A percentile compares a stretch with the other conserved stretches of the same genome.
phyloP scores from a whole-genome alignment of 345 rosid genomes.

The Gossypium arboreum region DNA sequence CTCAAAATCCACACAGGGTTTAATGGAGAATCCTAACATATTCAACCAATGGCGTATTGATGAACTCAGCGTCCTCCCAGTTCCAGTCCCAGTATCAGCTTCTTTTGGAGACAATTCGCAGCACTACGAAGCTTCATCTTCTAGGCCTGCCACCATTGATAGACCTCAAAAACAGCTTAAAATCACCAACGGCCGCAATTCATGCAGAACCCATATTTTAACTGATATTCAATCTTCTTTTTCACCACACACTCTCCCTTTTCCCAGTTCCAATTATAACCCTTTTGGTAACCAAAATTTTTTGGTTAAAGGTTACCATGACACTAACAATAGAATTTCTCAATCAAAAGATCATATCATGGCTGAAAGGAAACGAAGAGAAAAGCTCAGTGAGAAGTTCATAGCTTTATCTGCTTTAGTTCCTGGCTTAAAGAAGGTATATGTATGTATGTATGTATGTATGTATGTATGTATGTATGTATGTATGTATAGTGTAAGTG shows the following conservation, averaged over 20 bases:
- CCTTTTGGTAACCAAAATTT: slow-evolving; percentile 29
- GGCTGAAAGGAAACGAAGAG: slow-evolving; percentile 65
- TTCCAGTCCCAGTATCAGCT: slow-evolving; percentile 30
- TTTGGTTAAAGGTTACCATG: slow-evolving; percentile 31
- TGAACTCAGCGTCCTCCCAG: slow-evolving; percentile 22
- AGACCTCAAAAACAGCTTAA: slow-evolving; percentile 45
- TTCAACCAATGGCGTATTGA: slow-evolving; percentile 49
- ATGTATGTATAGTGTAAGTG: no score
- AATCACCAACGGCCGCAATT: slow-evolving; percentile 26
- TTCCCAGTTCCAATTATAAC: neutral
- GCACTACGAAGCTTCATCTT: neutral
- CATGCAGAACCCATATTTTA: slow-evolving; percentile 21
- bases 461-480: no score
- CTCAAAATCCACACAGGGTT: slow-evolving; percentile 25
- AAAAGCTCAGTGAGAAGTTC: slow-evolving; percentile 60
- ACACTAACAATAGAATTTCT: slow-evolving; percentile 30
- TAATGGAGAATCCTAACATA: slow-evolving; percentile 43
- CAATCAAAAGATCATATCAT: slow-evolving; percentile 53
- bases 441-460: no score
- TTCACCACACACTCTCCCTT: slow-evolving; percentile 23
- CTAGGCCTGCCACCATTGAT: neutral
- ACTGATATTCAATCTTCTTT: slow-evolving; percentile 22
- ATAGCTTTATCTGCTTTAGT: slow-evolving; percentile 59
- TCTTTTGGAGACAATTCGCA: slow-evolving; percentile 43
- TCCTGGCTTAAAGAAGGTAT: slow-evolving; percentile 69